Conservation (phyloP, 2,329 filamentous ascomycete species). For the Dryadomyces quercivorus region DNA sequence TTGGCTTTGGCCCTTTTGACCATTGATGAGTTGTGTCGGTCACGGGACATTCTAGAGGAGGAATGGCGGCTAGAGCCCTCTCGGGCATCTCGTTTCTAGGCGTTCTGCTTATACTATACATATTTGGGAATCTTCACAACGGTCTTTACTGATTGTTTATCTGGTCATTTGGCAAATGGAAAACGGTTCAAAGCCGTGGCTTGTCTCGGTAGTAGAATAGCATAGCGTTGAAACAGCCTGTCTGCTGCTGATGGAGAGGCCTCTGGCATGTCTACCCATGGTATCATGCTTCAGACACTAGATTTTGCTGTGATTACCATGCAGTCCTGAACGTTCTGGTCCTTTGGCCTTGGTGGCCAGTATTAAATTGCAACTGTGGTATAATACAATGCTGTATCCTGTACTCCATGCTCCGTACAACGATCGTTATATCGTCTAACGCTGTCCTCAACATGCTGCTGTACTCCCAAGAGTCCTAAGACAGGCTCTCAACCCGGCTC, state of each 20-base stretch:
- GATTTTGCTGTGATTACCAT: not conserved
- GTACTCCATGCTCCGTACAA: not conserved
- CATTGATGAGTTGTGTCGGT: too few relatives aligned
- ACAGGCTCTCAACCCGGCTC: constrained; percentile 15
- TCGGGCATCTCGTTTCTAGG: too few relatives aligned
- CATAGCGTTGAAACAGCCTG: not conserved
- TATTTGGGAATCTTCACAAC: too few relatives aligned
- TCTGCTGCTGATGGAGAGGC: not conserved
- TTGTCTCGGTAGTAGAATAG: not conserved
- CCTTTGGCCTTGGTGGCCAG: too few relatives aligned
- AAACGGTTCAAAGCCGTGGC: not conserved
- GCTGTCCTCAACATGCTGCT: not conserved
- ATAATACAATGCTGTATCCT: not conserved
- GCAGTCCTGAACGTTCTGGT: not conserved
- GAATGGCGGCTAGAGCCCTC: too few relatives aligned
- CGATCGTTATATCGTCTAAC: not conserved
- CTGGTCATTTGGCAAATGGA: not conserved
- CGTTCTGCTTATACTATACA: too few relatives aligned
- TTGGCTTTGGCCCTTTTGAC: too few relatives aligned
- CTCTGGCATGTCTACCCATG: not conserved
- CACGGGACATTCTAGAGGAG: too few relatives aligned
- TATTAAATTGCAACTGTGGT: not conserved
- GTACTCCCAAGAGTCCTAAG: not conserved
- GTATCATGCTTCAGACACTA: not conserved
- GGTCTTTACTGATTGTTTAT: too few relatives aligned